Conservation (phyloP, 352 stramenopile genomes). For the Globisporangium cylindrosporum region DNA sequence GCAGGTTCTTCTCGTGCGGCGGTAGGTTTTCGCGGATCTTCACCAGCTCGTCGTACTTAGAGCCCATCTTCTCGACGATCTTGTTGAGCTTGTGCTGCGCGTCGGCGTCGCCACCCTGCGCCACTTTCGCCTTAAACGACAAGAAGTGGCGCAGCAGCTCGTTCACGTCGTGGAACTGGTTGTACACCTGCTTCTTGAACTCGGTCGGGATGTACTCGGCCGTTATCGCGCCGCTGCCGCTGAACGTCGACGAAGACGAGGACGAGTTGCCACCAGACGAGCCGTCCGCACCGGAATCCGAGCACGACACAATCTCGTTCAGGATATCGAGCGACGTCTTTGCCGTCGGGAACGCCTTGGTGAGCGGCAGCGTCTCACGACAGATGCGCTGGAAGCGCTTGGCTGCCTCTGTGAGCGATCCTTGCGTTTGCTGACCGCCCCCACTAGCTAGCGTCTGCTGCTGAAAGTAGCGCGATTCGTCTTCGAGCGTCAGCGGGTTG, state of each 20-base stretch:
- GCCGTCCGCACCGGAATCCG: slow-evolving; percentile 45
- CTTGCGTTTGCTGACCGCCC: not conserved
- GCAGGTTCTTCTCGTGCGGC: slow-evolving; percentile 78
- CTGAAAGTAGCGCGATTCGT: slow-evolving; percentile 84
- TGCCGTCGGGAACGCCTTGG: slow-evolving; percentile 53
- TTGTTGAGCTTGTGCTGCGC: slow-evolving; percentile 75
- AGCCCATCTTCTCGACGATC: slow-evolving; percentile 86
- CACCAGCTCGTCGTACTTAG: slow-evolving; percentile 85
- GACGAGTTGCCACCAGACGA: slow-evolving; percentile 26
- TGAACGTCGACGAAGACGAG: slow-evolving; percentile 34
- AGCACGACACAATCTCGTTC: slow-evolving; percentile 60
- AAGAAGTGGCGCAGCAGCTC: slow-evolving; percentile 83
- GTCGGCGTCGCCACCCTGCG: slow-evolving; percentile 49
- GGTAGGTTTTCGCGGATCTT: slow-evolving; percentile 79
- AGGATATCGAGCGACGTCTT: slow-evolving; percentile 57
- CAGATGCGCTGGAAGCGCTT: slow-evolving; percentile 47
- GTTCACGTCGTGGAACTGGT: slow-evolving; percentile 82
- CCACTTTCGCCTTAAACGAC: slow-evolving; percentile 73
- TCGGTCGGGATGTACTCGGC: slow-evolving; percentile 80
- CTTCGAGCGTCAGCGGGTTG: slow-evolving; percentile 77
- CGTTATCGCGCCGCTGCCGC: slow-evolving; percentile 45
- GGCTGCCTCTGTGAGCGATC: slow-evolving; percentile 25
- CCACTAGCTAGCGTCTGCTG: slow-evolving; percentile 30
- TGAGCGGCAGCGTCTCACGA: slow-evolving; percentile 38
- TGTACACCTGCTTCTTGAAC: slow-evolving; percentile 87